Evolutionary conservation across 2,329 filamentous ascomycete genomes (phyloP).

Genomic region (Penicillium corylophilum): DNA sequence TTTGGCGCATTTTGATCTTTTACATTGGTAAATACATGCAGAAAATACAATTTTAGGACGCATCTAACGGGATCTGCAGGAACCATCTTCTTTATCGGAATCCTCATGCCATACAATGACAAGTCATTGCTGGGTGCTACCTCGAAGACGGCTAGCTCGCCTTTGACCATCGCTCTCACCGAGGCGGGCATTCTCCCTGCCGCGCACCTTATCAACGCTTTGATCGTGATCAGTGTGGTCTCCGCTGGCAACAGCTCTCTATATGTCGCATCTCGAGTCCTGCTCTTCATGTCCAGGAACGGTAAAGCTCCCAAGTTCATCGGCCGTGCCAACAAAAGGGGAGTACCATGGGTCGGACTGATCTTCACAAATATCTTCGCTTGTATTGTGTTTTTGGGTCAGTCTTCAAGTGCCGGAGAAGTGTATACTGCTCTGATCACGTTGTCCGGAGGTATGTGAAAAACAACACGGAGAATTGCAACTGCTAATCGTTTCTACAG

Average conservation of each 20-base stretch:
- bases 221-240: slow-evolving; percentile 71
- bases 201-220: slow-evolving; percentile 74
- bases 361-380: slow-evolving; percentile 70
- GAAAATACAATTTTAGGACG: neutral
- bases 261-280: slow-evolving; percentile 72
- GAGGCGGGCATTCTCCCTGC: slow-evolving; percentile 72
- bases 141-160: slow-evolving; percentile 66
- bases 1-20: slow-evolving; percentile 52
- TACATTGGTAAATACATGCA: slow-evolving; percentile 52
- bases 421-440: slow-evolving; percentile 35
- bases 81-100: slow-evolving; percentile 70
- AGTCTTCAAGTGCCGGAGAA: slow-evolving; percentile 31
- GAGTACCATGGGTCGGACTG: slow-evolving; percentile 60
- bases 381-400: slow-evolving; percentile 35
- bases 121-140: slow-evolving; percentile 60
- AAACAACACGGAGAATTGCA: slow-evolving; percentile 1
- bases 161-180: slow-evolving; percentile 71
- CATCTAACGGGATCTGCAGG: slow-evolving; percentile 38
- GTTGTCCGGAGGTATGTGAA: slow-evolving; percentile 31
- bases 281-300: slow-evolving; percentile 73
- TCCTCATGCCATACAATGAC: slow-evolving; percentile 70
- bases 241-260: slow-evolving; percentile 73
- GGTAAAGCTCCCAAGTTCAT: slow-evolving; percentile 69
- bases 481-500: slow-evolving; percentile 10
- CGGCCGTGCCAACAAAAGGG: slow-evolving; percentile 64